These are phyloP conservation scores for Podospora conica DNA, from an alignment of 495 filamentous ascomycete species.

Conservation along the genomic window DNA sequence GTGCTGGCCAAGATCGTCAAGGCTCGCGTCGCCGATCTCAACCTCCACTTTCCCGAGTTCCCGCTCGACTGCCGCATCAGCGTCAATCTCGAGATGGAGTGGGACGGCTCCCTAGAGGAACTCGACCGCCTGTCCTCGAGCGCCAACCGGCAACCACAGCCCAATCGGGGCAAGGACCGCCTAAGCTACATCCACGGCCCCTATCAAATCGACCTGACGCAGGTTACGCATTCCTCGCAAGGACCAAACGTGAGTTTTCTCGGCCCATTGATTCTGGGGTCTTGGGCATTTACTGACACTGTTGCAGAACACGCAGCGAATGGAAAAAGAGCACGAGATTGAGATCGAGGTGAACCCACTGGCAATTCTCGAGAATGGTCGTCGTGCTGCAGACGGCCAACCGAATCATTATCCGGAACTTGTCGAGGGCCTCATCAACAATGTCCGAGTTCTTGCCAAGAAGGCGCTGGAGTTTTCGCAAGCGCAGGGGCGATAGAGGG, in stretches of 20 bases:
- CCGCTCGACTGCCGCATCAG: slow-evolving; percentile 82
- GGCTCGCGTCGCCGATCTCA: slow-evolving; percentile 73
- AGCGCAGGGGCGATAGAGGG: not conserved
- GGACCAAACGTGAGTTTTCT: slow-evolving; percentile 45
- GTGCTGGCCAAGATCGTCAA: slow-evolving; percentile 83
- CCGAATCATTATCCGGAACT: slow-evolving; percentile 66
- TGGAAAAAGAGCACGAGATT: slow-evolving; percentile 75
- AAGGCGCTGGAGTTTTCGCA: slow-evolving; percentile 22
- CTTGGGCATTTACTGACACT: slow-evolving; percentile 1
- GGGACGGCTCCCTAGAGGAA: slow-evolving; percentile 58
- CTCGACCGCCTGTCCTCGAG: slow-evolving; percentile 35
- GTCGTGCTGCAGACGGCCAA: slow-evolving; percentile 48
- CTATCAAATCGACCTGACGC: slow-evolving; percentile 86
- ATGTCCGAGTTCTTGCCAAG: slow-evolving; percentile 64
- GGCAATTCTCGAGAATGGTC: slow-evolving; percentile 63
- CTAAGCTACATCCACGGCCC: slow-evolving; percentile 78
- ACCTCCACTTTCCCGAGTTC: slow-evolving; percentile 65
- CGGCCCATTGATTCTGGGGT: not conserved
- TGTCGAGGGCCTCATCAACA: slow-evolving; percentile 78
- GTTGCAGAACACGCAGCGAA: slow-evolving; percentile 34
- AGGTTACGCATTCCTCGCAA: slow-evolving; percentile 51
- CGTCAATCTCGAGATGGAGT: slow-evolving; percentile 84
- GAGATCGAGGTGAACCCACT: slow-evolving; percentile 73
- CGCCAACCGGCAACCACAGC: slow-evolving; percentile 38
- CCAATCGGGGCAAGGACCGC: slow-evolving; percentile 76